Evolutionary conservation across 1,284 basidiomycete species (phyloP).

Genomic region (Heterobasidion annosum): DNA sequence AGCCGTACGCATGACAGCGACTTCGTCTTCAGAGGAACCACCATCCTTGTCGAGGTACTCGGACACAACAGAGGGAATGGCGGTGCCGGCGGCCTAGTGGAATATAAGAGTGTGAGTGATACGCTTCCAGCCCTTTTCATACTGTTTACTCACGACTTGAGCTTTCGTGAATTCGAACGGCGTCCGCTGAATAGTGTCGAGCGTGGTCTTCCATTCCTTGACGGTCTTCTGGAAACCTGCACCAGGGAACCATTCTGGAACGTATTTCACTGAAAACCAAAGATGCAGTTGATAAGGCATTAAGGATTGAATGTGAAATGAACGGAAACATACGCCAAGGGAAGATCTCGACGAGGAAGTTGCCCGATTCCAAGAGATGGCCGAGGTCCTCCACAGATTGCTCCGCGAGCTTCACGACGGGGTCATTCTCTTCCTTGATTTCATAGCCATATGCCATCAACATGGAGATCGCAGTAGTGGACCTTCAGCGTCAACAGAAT

Average conservation of each 20-base stretch:
- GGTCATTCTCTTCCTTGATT: constrained; percentile 16
- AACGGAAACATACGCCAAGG: constrained; percentile 17
- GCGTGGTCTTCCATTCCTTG: constrained; percentile 10
- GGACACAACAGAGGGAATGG: neutral
- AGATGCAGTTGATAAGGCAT: neutral
- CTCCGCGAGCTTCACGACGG: constrained; percentile 14
- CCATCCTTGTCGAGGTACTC: neutral
- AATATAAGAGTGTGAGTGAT: no score
- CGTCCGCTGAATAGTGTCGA: constrained; percentile 5
- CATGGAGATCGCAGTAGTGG: constrained; percentile 19
- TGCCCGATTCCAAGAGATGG: constrained; percentile 14
- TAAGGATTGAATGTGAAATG: neutral
- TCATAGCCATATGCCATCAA: constrained; percentile 23
- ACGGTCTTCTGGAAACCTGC: constrained; percentile 22
- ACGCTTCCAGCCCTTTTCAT: no score
- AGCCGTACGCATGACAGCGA: neutral
- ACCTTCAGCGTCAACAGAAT: constrained; percentile 11
- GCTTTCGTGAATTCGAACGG: neutral
- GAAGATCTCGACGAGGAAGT: constrained; percentile 23
- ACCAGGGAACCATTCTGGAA: constrained; percentile 29
- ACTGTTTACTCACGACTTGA: neutral
- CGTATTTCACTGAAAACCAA: constrained; percentile 17
- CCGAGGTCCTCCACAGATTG: constrained; percentile 15
- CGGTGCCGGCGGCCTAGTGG: neutral
- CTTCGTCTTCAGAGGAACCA: neutral